Percentiles rank a stretch among this genome's conserved stretches.
phyloP scores from a whole-genome alignment of 2,329 filamentous ascomycete species.

The Botrytis hyacinthi region DNA sequence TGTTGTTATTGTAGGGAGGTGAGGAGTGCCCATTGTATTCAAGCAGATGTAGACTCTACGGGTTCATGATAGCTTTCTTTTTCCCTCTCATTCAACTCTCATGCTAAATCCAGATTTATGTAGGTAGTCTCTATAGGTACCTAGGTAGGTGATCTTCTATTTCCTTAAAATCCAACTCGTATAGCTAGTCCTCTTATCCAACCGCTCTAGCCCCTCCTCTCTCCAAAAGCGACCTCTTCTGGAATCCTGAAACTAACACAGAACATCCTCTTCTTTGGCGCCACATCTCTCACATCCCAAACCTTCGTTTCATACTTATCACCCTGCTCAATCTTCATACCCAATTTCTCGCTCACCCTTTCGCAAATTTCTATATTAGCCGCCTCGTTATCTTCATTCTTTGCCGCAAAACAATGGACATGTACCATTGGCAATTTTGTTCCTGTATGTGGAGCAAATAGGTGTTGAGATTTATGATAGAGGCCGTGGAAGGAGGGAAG shows the following conservation, averaged over 20 bases:
- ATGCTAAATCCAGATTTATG: neutral
- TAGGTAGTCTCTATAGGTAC: neutral
- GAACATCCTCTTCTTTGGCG: constrained; percentile 94
- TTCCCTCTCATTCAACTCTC: neutral
- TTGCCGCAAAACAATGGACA: constrained; percentile 89
- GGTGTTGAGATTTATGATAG: constrained; percentile 66
- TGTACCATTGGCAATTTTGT: constrained; percentile 77
- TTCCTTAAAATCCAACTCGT: neutral
- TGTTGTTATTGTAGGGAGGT: neutral
- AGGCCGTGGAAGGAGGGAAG: constrained; percentile 72
- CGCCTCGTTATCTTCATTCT: constrained; percentile 70
- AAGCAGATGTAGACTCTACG: neutral
- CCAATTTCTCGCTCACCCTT: constrained; percentile 55
- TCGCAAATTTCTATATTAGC: constrained; percentile 63
- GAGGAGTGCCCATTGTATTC: neutral
- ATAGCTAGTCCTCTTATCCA: neutral
- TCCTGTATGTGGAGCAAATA: constrained; percentile 61
- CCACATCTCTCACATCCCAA: constrained; percentile 78
- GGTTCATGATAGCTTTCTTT: neutral
- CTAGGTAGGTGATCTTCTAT: neutral
- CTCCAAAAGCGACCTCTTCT: constrained; percentile 70
- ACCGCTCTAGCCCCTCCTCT: constrained; percentile 19
- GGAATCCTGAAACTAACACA: constrained; percentile 91
- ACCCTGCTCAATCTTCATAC: constrained; percentile 44
- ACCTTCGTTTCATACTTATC: constrained; percentile 49